Conservation (phyloP, 2,329 filamentous ascomycete genomes). For the Huntiella abstrusa region DNA sequence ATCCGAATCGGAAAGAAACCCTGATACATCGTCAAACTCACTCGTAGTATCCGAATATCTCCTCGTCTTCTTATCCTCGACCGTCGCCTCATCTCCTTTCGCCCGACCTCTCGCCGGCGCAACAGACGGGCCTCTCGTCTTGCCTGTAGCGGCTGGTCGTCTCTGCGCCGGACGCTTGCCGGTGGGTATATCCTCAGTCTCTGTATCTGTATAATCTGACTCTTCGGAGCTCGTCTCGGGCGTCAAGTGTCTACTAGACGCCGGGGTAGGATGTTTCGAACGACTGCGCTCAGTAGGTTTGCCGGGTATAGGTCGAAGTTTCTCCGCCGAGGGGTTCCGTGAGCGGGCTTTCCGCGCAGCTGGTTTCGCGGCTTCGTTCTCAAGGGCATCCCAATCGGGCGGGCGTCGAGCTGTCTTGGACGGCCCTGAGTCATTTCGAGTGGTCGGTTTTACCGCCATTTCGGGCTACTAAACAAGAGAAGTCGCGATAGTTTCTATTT, state of each 20-base stretch:
- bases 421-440: too few species aligned
- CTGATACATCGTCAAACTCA: conserved; percentile 3
- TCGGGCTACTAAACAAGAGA: too few species aligned
- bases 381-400: conserved; percentile 3
- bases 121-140: too few species aligned
- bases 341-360: neutral
- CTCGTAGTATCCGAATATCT: neutral
- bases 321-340: too few species aligned
- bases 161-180: neutral
- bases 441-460: too few species aligned
- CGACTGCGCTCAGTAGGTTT: too few species aligned
- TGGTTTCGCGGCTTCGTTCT: neutral
- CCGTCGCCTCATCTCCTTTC: too few species aligned
- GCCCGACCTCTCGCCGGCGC: too few species aligned
- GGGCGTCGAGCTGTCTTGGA: neutral
- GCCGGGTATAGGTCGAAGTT: too few species aligned
- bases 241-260: conserved; percentile 8
- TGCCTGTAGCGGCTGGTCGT: neutral
- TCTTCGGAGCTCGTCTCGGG: conserved; percentile 8
- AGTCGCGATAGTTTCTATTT: too few species aligned
- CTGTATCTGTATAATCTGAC: conserved; percentile 4
- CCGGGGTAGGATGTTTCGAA: neutral
- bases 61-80: too few species aligned
- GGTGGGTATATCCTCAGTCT: neutral
- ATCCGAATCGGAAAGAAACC: neutral